phyloP scores from a whole-genome alignment of 768 basidiomycete genomes.

The Heimioporus sp. region DNA sequence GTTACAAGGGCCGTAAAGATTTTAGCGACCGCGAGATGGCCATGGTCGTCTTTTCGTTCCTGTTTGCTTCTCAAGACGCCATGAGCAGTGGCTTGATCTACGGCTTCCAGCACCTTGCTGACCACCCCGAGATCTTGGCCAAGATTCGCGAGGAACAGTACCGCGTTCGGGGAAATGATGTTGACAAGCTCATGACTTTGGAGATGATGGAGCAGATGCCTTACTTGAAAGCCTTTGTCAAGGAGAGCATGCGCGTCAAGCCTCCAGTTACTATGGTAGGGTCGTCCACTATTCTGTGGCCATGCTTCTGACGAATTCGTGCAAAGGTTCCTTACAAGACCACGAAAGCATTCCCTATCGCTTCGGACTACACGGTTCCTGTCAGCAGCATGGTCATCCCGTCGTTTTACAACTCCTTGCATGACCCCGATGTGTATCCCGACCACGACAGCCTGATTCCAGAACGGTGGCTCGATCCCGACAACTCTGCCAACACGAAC shows the following conservation, averaged over 20 bases:
- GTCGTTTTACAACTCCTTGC: slow-evolving; percentile 88
- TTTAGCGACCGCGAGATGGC: slow-evolving; percentile 96
- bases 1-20: slow-evolving; percentile 73
- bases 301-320: slow-evolving; percentile 10
- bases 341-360: slow-evolving; percentile 88
- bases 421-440: slow-evolving; percentile 85
- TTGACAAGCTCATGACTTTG: slow-evolving; percentile 73
- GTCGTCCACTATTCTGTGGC: slow-evolving; percentile 1
- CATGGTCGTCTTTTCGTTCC: slow-evolving; percentile 94
- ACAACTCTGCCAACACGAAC: slow-evolving; percentile 73
- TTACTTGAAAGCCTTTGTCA: slow-evolving; percentile 89
- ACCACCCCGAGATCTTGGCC: slow-evolving; percentile 82
- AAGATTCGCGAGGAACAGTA: slow-evolving; percentile 93
- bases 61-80: slow-evolving; percentile 96
- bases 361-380: slow-evolving; percentile 89
- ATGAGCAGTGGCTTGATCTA: slow-evolving; percentile 98
- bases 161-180: slow-evolving; percentile 73
- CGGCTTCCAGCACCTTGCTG: slow-evolving; percentile 94
- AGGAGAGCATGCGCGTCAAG: slow-evolving; percentile 87
- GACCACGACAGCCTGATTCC: slow-evolving; percentile 81
- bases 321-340: slow-evolving; percentile 88
- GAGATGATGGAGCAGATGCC: slow-evolving; percentile 92
- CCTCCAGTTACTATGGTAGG: slow-evolving; percentile 95
- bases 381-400: slow-evolving; percentile 92
- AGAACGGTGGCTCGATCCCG: slow-evolving; percentile 89